Evolutionary conservation across 805 yeast genomes (phyloP).

Genomic region (Yarrowia porcina): DNA sequence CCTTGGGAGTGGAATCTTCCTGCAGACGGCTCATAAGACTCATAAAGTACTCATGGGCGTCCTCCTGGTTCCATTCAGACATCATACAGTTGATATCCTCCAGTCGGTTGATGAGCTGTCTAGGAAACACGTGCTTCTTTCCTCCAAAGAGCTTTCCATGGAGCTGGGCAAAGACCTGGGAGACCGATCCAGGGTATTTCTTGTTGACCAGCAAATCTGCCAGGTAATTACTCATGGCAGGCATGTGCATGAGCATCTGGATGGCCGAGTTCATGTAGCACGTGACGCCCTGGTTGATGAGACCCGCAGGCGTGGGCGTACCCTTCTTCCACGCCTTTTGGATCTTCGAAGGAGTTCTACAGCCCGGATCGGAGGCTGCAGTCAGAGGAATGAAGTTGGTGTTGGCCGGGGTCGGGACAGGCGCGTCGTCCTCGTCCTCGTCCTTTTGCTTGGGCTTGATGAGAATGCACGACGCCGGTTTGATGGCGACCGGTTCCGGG

Average conservation of each 20-base stretch:
- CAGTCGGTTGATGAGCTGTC: constrained; percentile 62
- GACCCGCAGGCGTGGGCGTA: constrained; percentile 45
- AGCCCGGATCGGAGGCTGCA: constrained; percentile 52
- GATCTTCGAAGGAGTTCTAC: constrained; percentile 55
- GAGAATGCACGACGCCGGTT: constrained; percentile 51
- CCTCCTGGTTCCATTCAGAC: constrained; percentile 98
- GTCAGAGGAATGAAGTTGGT: neutral
- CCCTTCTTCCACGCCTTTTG: constrained; percentile 59
- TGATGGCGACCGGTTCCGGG: constrained; percentile 48
- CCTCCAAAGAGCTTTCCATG: constrained; percentile 35
- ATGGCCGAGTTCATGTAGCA: constrained; percentile 96
- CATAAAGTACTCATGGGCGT: constrained; percentile 96
- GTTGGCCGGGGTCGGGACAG: neutral
- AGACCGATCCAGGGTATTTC: constrained; percentile 32
- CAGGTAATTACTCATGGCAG: constrained; percentile 83
- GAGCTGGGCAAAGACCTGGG: constrained; percentile 37
- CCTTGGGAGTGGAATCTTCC: constrained; percentile 89
- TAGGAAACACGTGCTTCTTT: constrained; percentile 60
- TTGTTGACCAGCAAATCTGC: constrained; percentile 58
- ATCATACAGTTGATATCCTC: constrained; percentile 92
- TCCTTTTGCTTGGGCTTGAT: constrained; percentile 31
- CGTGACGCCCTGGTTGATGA: constrained; percentile 89
- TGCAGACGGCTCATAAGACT: constrained; percentile 81
- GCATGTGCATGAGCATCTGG: constrained; percentile 85
- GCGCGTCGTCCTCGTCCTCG: neutral